Conservation (phyloP, 768 basidiomycete genomes). For the Clathrus columnatus region DNA sequence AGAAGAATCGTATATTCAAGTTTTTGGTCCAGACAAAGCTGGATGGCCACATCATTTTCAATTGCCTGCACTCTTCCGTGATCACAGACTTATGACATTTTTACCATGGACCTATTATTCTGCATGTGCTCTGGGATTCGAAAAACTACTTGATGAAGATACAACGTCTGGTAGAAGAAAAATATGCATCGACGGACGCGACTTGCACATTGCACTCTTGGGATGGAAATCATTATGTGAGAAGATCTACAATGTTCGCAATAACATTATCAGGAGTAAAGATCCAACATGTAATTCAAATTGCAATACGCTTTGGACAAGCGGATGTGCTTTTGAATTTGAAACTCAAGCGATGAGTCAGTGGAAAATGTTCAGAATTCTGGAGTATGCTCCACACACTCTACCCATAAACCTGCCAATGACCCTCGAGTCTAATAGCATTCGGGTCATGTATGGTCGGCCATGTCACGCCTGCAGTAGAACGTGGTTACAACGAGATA, state of each 20-base stretch:
- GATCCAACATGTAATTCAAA: background rate
- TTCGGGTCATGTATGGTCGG: conserved; percentile 8
- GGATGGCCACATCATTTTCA: background rate
- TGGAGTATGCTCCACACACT: background rate
- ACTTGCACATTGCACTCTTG: background rate
- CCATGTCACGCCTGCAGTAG: conserved; percentile 13
- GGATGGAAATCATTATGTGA: background rate
- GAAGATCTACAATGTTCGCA: background rate
- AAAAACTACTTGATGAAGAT: background rate
- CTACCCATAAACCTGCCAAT: background rate
- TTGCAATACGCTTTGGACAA: background rate
- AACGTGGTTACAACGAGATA: conserved; percentile 9
- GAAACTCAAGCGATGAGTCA: background rate
- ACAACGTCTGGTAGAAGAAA: background rate
- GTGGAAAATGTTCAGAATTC: background rate
- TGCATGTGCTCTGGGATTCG: conserved; percentile 1
- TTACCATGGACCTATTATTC: conserved; percentile 4
- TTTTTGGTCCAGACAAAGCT: background rate
- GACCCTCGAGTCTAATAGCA: conserved; percentile 10
- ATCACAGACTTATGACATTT: background rate
- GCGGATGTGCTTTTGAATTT: background rate
- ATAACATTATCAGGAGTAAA: background rate
- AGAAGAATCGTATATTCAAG: background rate
- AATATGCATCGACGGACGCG: background rate
- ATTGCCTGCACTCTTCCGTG: conserved; percentile 2